Conservation (phyloP, 208 protist genomes). For the Trypanosoma boissoni region DNA sequence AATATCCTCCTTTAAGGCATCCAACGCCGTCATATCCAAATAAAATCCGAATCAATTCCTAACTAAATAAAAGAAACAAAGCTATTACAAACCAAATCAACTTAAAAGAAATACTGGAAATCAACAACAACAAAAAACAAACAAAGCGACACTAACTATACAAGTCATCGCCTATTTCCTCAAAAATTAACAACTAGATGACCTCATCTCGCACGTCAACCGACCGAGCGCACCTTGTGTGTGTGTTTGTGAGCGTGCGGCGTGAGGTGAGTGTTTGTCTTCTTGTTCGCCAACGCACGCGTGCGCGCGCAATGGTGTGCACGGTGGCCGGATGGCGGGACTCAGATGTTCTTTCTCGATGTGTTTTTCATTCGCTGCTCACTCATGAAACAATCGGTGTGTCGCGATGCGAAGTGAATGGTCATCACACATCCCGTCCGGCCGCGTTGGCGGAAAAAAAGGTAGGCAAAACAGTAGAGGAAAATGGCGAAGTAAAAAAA, state of each 20-base stretch:
- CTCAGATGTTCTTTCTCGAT: conserved; percentile 33
- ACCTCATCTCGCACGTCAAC: conserved; percentile 32
- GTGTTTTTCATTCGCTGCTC: conserved; percentile 24
- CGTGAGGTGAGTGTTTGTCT: conserved; percentile 28
- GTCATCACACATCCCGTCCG: conserved; percentile 9
- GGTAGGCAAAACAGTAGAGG: not conserved
- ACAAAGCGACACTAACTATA: not conserved
- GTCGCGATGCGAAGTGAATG: conserved; percentile 31
- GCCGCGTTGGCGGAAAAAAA: not conserved
- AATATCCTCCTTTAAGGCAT: conserved; percentile 66
- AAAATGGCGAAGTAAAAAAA: not conserved
- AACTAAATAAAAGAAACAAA: conserved; percentile 14
- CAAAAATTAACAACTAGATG: no score
- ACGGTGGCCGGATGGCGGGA: not conserved
- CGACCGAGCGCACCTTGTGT: conserved; percentile 24
- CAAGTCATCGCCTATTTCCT: no score
- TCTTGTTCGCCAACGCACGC: not conserved
- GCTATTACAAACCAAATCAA: conserved; percentile 21
- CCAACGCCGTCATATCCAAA: conserved; percentile 31
- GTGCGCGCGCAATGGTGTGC: no score
- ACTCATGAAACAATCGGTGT: conserved; percentile 22
- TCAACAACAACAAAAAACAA: conserved; percentile 2
- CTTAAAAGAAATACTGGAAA: conserved; percentile 6
- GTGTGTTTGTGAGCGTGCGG: conserved; percentile 14
- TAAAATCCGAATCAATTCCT: conserved; percentile 14